Conservation (phyloP, 2,329 filamentous ascomycete genomes). For the Ophiosphaerella korrae region DNA sequence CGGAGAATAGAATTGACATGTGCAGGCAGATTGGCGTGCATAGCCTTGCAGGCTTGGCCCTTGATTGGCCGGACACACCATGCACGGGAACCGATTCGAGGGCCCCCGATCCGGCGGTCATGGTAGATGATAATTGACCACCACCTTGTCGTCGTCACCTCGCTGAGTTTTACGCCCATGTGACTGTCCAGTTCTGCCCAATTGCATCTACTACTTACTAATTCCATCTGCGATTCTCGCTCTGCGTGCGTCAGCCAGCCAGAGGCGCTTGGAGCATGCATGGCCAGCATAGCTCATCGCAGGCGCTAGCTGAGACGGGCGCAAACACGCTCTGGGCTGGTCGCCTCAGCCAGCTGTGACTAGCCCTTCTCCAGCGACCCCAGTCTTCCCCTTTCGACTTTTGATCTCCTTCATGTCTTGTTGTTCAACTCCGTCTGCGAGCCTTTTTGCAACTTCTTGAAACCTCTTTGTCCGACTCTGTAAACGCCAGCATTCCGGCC, state of each 20-base stretch:
- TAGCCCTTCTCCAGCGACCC: neutral
- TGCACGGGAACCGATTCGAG: no score
- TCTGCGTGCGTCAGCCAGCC: slow-evolving; percentile 1
- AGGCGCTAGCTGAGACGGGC: neutral
- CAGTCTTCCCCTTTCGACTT: neutral
- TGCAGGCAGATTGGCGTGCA: neutral
- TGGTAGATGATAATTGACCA: no score
- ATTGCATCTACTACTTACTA: neutral
- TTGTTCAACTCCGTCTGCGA: neutral
- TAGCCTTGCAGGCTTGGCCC: neutral
- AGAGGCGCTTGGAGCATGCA: neutral
- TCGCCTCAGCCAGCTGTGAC: slow-evolving; percentile 3
- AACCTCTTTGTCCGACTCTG: no score
- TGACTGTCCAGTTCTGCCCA: no score
- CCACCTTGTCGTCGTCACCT: no score
- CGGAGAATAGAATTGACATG: slow-evolving; percentile 1
- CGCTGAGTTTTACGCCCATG: no score
- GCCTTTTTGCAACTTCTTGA: no score
- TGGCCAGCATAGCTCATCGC: neutral
- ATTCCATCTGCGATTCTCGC: neutral
- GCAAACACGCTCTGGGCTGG: neutral
- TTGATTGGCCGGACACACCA: no score
- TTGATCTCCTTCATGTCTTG: no score
- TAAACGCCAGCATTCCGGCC: neutral
- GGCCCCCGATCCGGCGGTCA: no score